phyloP scores from a whole-genome alignment of 768 basidiomycete species.

The Heimioporus sp. region DNA sequence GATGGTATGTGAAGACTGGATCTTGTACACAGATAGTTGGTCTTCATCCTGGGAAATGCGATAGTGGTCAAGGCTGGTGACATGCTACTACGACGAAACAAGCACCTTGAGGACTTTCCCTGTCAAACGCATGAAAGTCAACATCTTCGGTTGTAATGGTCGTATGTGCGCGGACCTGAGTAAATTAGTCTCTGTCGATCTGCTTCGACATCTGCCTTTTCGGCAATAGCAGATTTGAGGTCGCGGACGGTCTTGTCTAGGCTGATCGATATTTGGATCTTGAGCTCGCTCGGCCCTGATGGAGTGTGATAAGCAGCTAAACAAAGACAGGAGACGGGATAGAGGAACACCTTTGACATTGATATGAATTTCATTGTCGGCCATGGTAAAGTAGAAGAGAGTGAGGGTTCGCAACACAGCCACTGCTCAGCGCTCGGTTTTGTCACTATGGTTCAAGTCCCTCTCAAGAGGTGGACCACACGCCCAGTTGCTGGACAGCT shows the following conservation, averaged over 20 bases:
- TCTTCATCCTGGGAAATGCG: conserved; percentile 69
- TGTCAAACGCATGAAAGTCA: conserved; percentile 19
- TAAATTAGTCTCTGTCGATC: conserved; percentile 92
- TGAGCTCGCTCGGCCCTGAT: conserved; percentile 86
- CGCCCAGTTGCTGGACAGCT: too few species aligned
- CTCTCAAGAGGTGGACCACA: too few species aligned
- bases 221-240: conserved; percentile 88
- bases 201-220: conserved; percentile 80
- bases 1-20: conserved; percentile 82
- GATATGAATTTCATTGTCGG: conserved; percentile 60
- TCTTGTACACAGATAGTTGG: conserved; percentile 79
- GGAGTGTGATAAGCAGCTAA: not conserved
- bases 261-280: conserved; percentile 81
- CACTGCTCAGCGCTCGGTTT: not conserved
- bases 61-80: conserved; percentile 4
- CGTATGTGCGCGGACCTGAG: conserved; percentile 54
- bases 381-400: conserved; percentile 40
- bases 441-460: too few species aligned
- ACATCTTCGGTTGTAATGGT: not conserved
- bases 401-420: conserved; percentile 7
- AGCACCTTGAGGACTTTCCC: conserved; percentile 73
- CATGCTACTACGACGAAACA: not conserved
- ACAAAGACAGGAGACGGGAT: too few species aligned
- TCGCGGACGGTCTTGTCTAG: conserved; percentile 85
- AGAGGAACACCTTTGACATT: conserved; percentile 60